phyloP scores from a whole-genome alignment of 352 stramenopile species.

The Phytophthora litchii region DNA sequence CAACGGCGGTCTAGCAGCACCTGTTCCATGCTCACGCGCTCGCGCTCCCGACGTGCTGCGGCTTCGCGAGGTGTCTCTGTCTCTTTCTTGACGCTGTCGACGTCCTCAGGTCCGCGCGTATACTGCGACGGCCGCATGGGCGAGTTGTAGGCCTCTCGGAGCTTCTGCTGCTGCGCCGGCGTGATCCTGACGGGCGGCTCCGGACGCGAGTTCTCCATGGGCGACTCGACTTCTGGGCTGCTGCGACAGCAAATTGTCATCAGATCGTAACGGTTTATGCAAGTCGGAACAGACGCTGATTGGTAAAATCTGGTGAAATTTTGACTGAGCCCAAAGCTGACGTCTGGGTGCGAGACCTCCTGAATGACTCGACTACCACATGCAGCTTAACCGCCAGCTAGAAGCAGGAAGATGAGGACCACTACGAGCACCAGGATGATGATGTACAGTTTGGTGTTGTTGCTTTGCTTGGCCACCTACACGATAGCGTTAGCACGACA shows the following conservation, averaged over 20 bases:
- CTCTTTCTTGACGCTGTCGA: slow-evolving; percentile 1
- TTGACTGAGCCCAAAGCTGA: slow-evolving; percentile 7
- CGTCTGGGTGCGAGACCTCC: slow-evolving; percentile 4
- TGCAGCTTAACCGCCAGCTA: slow-evolving; percentile 57
- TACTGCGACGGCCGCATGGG: slow-evolving; percentile 50
- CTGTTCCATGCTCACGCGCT: slow-evolving; percentile 55
- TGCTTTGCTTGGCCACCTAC: slow-evolving; percentile 93
- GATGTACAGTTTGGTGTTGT: slow-evolving; percentile 94
- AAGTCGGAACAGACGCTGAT: slow-evolving; percentile 4
- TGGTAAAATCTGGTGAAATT: slow-evolving; percentile 17
- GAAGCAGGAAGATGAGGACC: slow-evolving; percentile 90
- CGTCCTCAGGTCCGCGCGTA: slow-evolving; percentile 17
- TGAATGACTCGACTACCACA: slow-evolving; percentile 23
- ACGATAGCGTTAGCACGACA: slow-evolving; percentile 14
- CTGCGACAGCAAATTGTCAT: slow-evolving; percentile 36
- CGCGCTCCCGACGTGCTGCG: slow-evolving; percentile 23
- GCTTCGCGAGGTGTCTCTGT: slow-evolving; percentile 25
- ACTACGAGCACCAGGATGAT: slow-evolving; percentile 87
- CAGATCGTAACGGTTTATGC: slow-evolving; percentile 23
- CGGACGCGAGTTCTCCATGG: slow-evolving; percentile 28
- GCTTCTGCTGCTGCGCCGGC: slow-evolving; percentile 35
- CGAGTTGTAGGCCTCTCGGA: slow-evolving; percentile 39
- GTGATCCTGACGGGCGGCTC: slow-evolving; percentile 4
- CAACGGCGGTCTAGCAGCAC: slow-evolving; percentile 59
- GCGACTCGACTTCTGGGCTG: slow-evolving; percentile 9